Conservation (phyloP, 1,284 basidiomycete species). For the Marasmius fiardii region DNA sequence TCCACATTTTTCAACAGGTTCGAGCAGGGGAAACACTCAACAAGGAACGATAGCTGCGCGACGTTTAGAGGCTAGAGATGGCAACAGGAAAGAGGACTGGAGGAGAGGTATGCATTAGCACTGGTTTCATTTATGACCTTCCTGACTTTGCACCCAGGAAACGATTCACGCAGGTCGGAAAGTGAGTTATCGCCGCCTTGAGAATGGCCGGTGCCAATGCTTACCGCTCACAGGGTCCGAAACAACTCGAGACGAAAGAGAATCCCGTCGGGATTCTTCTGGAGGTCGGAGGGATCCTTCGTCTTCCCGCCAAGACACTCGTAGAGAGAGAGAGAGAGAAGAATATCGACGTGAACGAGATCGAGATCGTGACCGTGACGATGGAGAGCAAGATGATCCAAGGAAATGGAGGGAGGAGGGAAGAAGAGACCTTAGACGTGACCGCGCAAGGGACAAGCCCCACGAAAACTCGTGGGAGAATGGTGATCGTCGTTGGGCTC, state of each 20-base stretch:
- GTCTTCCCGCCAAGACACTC: slow-evolving; percentile 36
- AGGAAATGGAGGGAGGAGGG: slow-evolving; percentile 70
- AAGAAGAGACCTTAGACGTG: slow-evolving; percentile 66
- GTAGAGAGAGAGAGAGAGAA: slow-evolving; percentile 26
- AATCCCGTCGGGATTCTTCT: slow-evolving; percentile 57
- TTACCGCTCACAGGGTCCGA: neutral
- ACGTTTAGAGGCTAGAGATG: slow-evolving; percentile 55
- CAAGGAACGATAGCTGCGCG: slow-evolving; percentile 40
- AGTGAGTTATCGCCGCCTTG: slow-evolving; percentile 37
- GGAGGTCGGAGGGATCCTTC: slow-evolving; percentile 55
- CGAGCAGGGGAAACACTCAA: slow-evolving; percentile 40
- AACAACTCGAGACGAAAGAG: slow-evolving; percentile 46
- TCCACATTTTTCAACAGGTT: slow-evolving; percentile 51
- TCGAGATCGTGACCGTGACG: slow-evolving; percentile 43
- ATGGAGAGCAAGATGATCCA: slow-evolving; percentile 45
- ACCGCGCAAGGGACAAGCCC: slow-evolving; percentile 37
- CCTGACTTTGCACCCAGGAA: slow-evolving; percentile 29
- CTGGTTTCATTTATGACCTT: slow-evolving; percentile 8
- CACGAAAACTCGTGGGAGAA: slow-evolving; percentile 40
- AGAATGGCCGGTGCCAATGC: neutral
- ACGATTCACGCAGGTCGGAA: slow-evolving; percentile 46
- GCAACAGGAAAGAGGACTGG: slow-evolving; percentile 73
- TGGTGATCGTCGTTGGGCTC: slow-evolving; percentile 51
- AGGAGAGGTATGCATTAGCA: slow-evolving; percentile 55
- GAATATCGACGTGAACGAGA: slow-evolving; percentile 36